Conservation (phyloP, 2,329 filamentous ascomycete species). For the Pyrenochaeta sp. region DNA sequence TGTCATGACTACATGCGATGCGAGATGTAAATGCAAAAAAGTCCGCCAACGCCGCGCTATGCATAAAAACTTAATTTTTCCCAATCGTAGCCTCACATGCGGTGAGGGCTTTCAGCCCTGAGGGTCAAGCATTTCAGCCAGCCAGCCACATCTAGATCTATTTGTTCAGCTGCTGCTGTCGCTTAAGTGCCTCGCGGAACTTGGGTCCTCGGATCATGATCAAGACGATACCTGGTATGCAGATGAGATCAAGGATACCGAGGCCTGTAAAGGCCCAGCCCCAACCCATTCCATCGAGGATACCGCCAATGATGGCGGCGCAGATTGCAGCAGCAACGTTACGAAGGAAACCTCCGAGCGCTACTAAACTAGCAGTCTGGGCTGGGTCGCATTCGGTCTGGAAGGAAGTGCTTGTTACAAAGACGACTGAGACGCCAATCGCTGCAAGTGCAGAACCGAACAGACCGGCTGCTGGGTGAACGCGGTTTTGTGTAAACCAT, state of each 20-base stretch:
- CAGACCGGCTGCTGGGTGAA: constrained; percentile 24
- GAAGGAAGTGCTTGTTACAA: constrained; percentile 53
- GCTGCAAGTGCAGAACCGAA: constrained; percentile 43
- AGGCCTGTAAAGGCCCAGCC: constrained; percentile 54
- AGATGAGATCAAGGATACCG: constrained; percentile 28
- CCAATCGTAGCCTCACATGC: constrained; percentile 5
- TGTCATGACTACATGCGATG: neutral
- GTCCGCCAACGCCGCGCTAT: constrained; percentile 22
- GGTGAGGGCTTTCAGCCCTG: neutral
- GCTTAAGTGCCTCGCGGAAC: constrained; percentile 28
- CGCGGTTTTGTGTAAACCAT: constrained; percentile 47
- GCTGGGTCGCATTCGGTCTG: constrained; percentile 51
- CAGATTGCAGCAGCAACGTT: constrained; percentile 52
- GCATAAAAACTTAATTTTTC: constrained; percentile 10
- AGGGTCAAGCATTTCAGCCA: neutral
- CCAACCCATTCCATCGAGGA: constrained; percentile 47
- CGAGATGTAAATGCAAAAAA: neutral
- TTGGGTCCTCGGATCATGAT: constrained; percentile 30
- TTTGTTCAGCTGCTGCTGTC: constrained; percentile 16
- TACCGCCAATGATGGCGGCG: constrained; percentile 44
- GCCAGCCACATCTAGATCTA: neutral
- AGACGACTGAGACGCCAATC: constrained; percentile 49
- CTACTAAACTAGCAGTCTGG: constrained; percentile 52
- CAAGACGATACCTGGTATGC: constrained; percentile 31
- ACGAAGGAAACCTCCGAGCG: constrained; percentile 51